Base-by-base conservation (phyloP, 2,329 filamentous ascomycete species). In the Ophiostoma perfectum region DNA sequence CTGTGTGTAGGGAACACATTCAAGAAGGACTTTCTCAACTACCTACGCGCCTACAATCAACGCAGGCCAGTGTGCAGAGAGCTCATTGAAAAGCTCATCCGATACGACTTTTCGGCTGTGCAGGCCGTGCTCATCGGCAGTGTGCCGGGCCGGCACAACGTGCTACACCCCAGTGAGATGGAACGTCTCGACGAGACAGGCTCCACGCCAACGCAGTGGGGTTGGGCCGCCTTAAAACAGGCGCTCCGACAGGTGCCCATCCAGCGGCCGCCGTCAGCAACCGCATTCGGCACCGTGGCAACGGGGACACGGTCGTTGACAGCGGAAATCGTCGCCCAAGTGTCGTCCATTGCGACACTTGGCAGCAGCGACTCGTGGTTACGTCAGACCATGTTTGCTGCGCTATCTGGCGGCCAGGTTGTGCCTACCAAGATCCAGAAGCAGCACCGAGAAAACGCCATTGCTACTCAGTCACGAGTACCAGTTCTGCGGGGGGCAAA, bases 311-410 rank as follows among this genome's bases (percentile, higher is more conserved):
- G 58, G 11, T 78, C 77, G 7, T 69, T 76, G 39, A 75, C 36
- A 27, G 55, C 82, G 0, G 81, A 85, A 39, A 78, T 91, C 41
- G 83, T 87, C 1, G 77, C 84, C 4, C 87, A 95, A 77, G 80
- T 94, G 55, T 96, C 92, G 0, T 96, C 92, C 0, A 90, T 96
- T 64, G 92, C 92, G 2, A 92, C 91, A 0, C 81, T 96, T 0
- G 91, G 90, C 0, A 80, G 82, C 39, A 88, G 82, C 8, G 85
- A 92, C 66, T 85, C 83, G 66, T 96, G 92, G 92, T 80, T 96
- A 0, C 84, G 83, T 65, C 82, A 86, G 38, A 88, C 85, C 0
- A 78, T 91, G 16, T 90, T 90, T 74, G 77, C 78, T 11, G 75
- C 83, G 0, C 73, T 88, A 3, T 75, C 77, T 1, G 68, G 73